Evolutionary conservation across 306 rosid species (phyloP).

Genomic region (Vachellia pachyceras): DNA sequence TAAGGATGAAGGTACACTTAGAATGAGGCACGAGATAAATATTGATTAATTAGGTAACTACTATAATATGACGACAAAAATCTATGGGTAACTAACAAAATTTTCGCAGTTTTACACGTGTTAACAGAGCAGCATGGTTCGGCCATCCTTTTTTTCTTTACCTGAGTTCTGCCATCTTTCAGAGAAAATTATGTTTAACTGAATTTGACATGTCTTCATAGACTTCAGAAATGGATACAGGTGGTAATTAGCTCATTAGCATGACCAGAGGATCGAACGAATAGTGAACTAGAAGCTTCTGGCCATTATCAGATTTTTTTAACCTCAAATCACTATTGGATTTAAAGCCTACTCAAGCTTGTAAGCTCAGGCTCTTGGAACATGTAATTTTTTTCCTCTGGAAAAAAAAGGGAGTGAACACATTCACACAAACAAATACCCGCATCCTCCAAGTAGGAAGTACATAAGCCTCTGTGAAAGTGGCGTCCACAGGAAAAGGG

Average conservation of each 20-base stretch:
- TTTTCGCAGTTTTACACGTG: background rate
- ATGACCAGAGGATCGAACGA: background rate
- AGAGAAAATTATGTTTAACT: background rate
- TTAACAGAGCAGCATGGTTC: background rate
- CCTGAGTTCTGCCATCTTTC: background rate
- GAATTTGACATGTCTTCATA: background rate
- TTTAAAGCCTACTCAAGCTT: background rate
- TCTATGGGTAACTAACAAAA: background rate
- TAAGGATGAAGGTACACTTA: background rate
- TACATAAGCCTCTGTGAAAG: background rate
- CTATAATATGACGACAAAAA: too few relatives aligned
- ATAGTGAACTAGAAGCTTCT: background rate
- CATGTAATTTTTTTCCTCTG: background rate
- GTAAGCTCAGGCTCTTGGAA: background rate
- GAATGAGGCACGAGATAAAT: background rate
- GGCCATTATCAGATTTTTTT: background rate
- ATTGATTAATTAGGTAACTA: background rate
- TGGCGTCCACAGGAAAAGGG: constrained; percentile 2
- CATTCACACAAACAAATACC: constrained; percentile 11
- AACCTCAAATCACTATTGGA: too few relatives aligned
- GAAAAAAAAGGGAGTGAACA: background rate
- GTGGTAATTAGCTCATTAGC: background rate
- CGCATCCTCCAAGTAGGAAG: background rate
- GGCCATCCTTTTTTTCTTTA: too few relatives aligned
- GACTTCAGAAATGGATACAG: background rate